Evolutionary conservation across 176 grass and related monocot species (phyloP).

Genomic region (Puya raimondii): DNA sequence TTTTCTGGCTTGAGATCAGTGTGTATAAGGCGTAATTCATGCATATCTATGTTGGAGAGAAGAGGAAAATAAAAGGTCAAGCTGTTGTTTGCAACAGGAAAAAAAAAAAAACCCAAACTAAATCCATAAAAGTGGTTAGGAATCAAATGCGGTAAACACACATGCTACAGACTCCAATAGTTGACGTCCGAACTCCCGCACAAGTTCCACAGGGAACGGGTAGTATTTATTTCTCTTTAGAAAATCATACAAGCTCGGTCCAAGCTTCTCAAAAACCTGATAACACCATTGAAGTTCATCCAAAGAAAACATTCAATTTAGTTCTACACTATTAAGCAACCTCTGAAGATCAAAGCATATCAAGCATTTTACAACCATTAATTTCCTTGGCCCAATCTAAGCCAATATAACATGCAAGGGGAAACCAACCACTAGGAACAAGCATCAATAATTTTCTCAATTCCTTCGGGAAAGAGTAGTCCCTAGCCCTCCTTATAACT

Average conservation of each 20-base stretch:
- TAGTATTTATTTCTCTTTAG: slow-evolving; percentile 99
- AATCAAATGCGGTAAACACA: slow-evolving; percentile 53
- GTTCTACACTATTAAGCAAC: slow-evolving; percentile 34
- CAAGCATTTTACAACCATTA: slow-evolving; percentile 27
- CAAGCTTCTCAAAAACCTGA: slow-evolving; percentile 99
- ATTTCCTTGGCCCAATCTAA: slow-evolving; percentile 6
- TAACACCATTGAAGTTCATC: slow-evolving; percentile 79
- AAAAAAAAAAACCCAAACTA: slow-evolving; percentile 32
- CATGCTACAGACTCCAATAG: slow-evolving; percentile 99
- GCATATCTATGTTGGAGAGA: slow-evolving; percentile 76
- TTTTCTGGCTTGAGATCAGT: slow-evolving; percentile 99
- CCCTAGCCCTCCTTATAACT: not conserved
- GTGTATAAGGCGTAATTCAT: slow-evolving; percentile 86
- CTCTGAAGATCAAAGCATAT: slow-evolving; percentile 39
- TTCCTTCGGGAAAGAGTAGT: not conserved
- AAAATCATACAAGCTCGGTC: slow-evolving; percentile 99
- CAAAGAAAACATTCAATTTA: slow-evolving; percentile 61
- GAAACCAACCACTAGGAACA: no score
- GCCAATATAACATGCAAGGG: no score
- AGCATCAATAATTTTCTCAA: not conserved
- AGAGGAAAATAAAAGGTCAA: slow-evolving; percentile 45
- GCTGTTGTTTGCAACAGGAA: slow-evolving; percentile 16
- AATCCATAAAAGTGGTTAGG: slow-evolving; percentile 34
- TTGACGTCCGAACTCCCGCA: slow-evolving; percentile 98
- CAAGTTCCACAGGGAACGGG: slow-evolving; percentile 99